Evolutionary conservation across 345 rosid species (phyloP).

Genomic region (Capsella bursapastoris): DNA sequence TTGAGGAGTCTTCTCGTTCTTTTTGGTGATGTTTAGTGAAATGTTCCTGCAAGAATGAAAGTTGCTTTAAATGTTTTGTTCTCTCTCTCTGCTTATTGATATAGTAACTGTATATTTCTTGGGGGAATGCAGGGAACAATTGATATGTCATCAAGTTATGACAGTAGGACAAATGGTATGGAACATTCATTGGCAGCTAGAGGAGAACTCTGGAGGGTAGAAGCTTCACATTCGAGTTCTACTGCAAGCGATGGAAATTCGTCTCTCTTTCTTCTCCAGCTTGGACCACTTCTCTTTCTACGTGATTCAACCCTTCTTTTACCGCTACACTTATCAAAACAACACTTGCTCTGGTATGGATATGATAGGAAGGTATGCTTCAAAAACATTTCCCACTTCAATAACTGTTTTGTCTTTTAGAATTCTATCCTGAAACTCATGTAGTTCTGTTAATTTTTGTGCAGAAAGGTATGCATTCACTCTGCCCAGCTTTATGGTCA

Average conservation of each 20-base stretch:
- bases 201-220: slow-evolving; percentile 96
- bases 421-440: not conserved
- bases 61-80: slow-evolving; percentile 4
- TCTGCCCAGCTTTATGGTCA: slow-evolving; percentile 98
- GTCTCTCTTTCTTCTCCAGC: slow-evolving; percentile 91
- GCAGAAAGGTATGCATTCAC: slow-evolving; percentile 95
- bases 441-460: not conserved
- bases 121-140: slow-evolving; percentile 60
- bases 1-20: not conserved
- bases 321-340: slow-evolving; percentile 91
- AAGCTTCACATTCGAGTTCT: slow-evolving; percentile 75
- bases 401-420: not conserved
- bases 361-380: slow-evolving; percentile 87
- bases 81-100: not conserved
- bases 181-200: slow-evolving; percentile 86
- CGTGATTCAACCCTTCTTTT: slow-evolving; percentile 89
- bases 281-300: slow-evolving; percentile 89
- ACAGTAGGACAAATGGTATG: slow-evolving; percentile 70
- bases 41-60: not conserved
- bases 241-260: slow-evolving; percentile 69
- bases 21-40: not conserved
- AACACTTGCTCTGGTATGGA: slow-evolving; percentile 98
- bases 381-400: not conserved
- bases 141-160: slow-evolving; percentile 81
- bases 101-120: slow-evolving; percentile 8